Evolutionary conservation across 306 rosid genomes (phyloP).

Genomic region (Quercus rubra): DNA sequence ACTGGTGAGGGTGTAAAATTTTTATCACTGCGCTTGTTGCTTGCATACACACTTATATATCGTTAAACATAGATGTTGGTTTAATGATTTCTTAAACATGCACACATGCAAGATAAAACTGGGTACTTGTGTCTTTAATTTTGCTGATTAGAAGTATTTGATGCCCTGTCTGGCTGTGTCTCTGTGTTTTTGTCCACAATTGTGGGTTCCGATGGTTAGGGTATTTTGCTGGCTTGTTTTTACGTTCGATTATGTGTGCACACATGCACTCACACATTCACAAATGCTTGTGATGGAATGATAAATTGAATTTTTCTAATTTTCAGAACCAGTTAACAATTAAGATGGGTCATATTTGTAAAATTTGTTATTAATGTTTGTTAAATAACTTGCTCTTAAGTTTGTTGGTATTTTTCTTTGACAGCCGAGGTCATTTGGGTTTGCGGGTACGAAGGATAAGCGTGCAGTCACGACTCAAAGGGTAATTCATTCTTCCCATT

Average conservation of each 20-base stretch:
- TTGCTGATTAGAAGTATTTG: constrained; percentile 8
- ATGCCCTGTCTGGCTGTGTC: background rate
- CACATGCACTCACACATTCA: too few species aligned
- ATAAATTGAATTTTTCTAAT: background rate
- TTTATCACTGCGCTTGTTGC: background rate
- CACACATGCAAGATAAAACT: background rate
- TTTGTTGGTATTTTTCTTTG: constrained; percentile 25
- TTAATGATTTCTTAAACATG: constrained; percentile 2
- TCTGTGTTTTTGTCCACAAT: background rate
- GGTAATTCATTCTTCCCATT: constrained; percentile 44
- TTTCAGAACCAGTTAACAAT: constrained; percentile 3
- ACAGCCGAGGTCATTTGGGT: constrained; percentile 92
- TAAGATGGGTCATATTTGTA: constrained; percentile 8
- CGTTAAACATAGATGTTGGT: background rate
- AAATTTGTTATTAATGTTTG: constrained; percentile 18
- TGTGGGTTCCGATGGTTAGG: background rate
- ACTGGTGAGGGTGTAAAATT: too few species aligned
- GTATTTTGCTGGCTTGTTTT: background rate
- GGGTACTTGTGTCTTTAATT: constrained; percentile 3
- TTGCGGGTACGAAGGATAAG: constrained; percentile 96
- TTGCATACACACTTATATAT: background rate
- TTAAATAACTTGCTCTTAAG: background rate
- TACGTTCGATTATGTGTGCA: background rate
- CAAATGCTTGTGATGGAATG: background rate
- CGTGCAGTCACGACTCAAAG: constrained; percentile 90